A percentile compares a stretch with the other conserved stretches of the same genome.
These are phyloP conservation scores for Lanmaoa rubissima DNA, from an alignment of 768 basidiomycete genomes.

Conservation along the genomic window DNA sequence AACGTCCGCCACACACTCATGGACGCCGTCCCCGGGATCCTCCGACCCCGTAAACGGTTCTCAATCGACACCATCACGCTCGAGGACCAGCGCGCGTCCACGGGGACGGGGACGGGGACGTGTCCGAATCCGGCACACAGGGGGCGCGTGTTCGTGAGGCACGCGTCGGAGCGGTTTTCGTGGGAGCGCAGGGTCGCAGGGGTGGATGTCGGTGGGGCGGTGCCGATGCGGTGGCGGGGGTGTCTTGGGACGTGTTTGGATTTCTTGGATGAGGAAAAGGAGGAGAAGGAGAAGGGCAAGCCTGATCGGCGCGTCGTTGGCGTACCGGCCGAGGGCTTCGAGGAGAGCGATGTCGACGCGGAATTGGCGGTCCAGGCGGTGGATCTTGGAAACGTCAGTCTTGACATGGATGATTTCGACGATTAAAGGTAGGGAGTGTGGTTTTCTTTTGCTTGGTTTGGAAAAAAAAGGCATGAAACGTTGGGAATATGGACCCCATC, in stretches of 20 bases:
- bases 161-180: conserved; percentile 59
- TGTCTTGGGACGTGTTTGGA: conserved; percentile 62
- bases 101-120: conserved; percentile 28
- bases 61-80: conserved; percentile 6
- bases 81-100: background rate
- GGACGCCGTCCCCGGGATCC: conserved; percentile 29
- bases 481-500: background rate
- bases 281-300: background rate
- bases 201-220: conserved; percentile 47
- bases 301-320: background rate
- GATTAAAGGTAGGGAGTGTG: conserved; percentile 2
- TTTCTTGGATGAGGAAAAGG: conserved; percentile 43
- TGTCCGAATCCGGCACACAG: conserved; percentile 43
- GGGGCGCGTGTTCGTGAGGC: conserved; percentile 47
- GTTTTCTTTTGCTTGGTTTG: background rate
- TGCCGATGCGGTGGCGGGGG: conserved; percentile 68
- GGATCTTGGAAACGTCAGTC: conserved; percentile 11
- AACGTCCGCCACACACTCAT: conserved; percentile 26
- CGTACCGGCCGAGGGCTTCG: background rate
- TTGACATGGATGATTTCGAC: conserved; percentile 30
- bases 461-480: background rate
- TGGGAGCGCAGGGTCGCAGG: conserved; percentile 62
- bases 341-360: conserved; percentile 14
- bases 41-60: conserved; percentile 24
- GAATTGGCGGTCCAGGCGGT: conserved; percentile 21